Percentiles rank a stretch among this genome's conserved stretches.
These are phyloP conservation scores for Collybiopsis confluens DNA, from an alignment of 768 basidiomycete genomes.

Conservation along the genomic window DNA sequence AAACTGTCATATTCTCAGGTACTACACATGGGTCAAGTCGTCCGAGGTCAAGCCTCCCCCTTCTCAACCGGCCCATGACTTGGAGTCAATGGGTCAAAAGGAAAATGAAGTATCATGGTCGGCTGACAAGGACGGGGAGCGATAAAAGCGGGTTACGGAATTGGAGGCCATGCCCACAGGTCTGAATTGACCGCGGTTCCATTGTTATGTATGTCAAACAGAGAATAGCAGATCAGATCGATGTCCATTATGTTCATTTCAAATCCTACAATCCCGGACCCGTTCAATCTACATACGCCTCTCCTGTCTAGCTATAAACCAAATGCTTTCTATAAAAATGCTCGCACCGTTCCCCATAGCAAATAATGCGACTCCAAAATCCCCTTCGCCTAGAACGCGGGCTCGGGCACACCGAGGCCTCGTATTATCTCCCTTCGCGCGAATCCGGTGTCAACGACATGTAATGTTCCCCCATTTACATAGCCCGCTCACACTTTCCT, in stretches of 20 bases:
- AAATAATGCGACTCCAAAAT: conserved; percentile 3
- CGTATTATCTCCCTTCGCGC: conserved; percentile 78
- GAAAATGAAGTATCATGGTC: conserved; percentile 16
- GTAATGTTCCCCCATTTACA: too few relatives aligned
- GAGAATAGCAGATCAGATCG: too few relatives aligned
- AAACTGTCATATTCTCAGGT: conserved; percentile 25
- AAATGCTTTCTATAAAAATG: too few relatives aligned
- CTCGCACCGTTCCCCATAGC: too few relatives aligned
- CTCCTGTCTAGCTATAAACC: too few relatives aligned
- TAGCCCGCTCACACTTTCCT: too few relatives aligned
- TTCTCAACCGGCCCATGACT: not conserved
- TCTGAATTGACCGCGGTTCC: too few relatives aligned
- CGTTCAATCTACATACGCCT: too few relatives aligned
- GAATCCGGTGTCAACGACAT: conserved; percentile 84
- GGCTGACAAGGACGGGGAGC: conserved; percentile 21
- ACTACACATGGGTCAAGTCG: conserved; percentile 49
- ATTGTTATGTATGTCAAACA: too few relatives aligned
- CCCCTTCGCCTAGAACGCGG: conserved; percentile 34
- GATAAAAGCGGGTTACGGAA: not conserved
- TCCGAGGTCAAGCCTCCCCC: conserved; percentile 10
- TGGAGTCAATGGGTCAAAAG: conserved; percentile 14
- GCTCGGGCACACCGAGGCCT: conserved; percentile 72
- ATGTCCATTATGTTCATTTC: too few relatives aligned
- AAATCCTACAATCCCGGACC: too few relatives aligned
- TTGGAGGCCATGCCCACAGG: too few relatives aligned